Evolutionary conservation across 352 stramenopile genomes (phyloP), one percentile per base, ranked within the genome.

Genomic region (Peronospora destructor): DNA sequence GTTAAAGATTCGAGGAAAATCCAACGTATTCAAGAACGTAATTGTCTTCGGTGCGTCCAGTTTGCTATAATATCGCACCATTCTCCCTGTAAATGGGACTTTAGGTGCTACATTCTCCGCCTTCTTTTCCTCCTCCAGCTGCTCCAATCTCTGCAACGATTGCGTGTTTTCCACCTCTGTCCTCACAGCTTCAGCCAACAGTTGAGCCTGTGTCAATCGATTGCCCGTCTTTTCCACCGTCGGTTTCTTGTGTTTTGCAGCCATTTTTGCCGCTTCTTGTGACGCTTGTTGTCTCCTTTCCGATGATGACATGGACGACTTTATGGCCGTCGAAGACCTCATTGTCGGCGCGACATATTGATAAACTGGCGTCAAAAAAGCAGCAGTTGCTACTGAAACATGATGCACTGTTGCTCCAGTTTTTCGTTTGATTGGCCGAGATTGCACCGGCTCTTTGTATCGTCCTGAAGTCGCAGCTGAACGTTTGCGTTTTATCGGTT

Each of bases 81-180:
- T 80, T 7, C 69, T 55, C n/a, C 75, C 76, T 11, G 73, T 85
- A 56, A 76, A 81, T 45, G 78, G 81, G 8, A 69, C 69, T 49
- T 90, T 92, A 9, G 82, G 82, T 7, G 73, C 65, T 10, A 68
- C 62, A 39, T 56, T 78, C 59, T 88, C 78, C 6, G 61, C 64
- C 14, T 84, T 84, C 61, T 88, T 89, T 62, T 92, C 82, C 58
- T 92, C 82, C 45, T 92, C 82, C 0, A 90, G 53, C 49, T 81
- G 78, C 56, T 92, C 82, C 30, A 92, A 34, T 32, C 76, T 68
- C 33, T 80, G 83, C 25, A 92, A 57, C n/a, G 78, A 90, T 66
- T 86, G 73, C 32, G 58, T 71, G 45, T 92, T 92, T 35, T 87
- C 73, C 34, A 92, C 71, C 39, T 92, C 82, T 0, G 74, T 90